These are phyloP conservation scores for Leishmania amazonensis DNA, from an alignment of 208 protist species.

Conservation along the genomic window DNA sequence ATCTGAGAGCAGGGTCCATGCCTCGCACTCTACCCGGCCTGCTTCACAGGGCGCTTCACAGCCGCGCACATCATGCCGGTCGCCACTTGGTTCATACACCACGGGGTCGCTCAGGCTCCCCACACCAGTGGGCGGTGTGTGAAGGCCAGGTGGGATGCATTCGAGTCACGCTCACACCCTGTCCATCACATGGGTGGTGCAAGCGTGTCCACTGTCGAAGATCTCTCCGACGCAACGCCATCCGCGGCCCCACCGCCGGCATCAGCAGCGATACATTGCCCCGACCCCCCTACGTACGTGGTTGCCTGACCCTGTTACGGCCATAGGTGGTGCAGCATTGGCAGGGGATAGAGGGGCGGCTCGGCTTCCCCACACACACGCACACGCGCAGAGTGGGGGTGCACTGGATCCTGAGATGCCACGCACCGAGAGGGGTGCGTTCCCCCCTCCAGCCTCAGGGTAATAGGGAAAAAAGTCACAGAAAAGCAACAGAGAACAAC, in stretches of 20 bases:
- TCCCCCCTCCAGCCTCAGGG: not conserved
- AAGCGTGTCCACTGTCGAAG: not conserved
- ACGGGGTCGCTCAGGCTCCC: not conserved
- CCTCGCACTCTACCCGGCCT: not conserved
- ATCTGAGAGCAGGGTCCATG: not conserved
- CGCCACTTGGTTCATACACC: not conserved
- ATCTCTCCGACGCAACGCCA: not conserved
- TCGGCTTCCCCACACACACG: not conserved
- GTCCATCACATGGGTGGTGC: not conserved
- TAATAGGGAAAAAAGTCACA: not conserved
- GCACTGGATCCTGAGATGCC: not conserved
- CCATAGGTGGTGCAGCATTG: not conserved
- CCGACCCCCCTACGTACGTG: not conserved
- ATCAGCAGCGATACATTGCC: not conserved
- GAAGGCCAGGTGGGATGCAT: not conserved
- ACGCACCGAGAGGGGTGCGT: not conserved
- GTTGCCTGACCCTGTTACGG: not conserved
- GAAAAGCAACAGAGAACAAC: not conserved
- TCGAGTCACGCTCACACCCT: not conserved
- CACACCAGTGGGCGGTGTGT: not conserved
- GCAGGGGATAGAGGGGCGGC: not conserved
- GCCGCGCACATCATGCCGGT: not conserved
- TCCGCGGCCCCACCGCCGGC: not conserved
- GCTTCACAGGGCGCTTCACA: not conserved
- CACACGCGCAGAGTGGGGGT: not conserved